Base-by-base conservation (phyloP, 495 filamentous ascomycete genomes). In the Penicillium longicatenatum region DNA sequence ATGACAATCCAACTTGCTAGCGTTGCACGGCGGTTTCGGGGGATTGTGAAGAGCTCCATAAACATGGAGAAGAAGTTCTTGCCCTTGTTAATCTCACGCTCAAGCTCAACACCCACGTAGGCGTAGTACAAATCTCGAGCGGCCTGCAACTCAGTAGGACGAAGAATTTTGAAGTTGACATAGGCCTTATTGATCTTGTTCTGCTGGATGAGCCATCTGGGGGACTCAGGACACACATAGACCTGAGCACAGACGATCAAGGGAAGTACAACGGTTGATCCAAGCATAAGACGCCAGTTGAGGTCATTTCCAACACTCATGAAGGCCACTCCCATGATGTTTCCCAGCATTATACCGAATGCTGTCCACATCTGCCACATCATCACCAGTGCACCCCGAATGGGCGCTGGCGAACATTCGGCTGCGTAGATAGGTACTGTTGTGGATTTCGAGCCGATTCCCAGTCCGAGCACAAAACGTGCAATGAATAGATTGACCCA, bases 301-400 rank as follows among this genome's bases (percentile, higher is more conserved):
- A 80, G 67, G 35, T 75, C 65, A 24, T 67, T 59, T 1, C 61
- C 53, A 9, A 76, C 55, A 20, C 63, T 56, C 65, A 73, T 71
- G 68, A 93, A 89, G 35, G 86, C 88, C 6, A 93, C 78, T 58
- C 86, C 88, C 62, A 87, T 83, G 39, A 86, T 81, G 60, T 88
- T 89, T 20, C 90, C 90, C 16, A 92, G 57, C 83, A 92, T 87
- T 60, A 93, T 92, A 11, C 90, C 89, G 62, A 91, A 91, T 3
- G 89, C 90, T 6, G 88, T 91, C 73, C 77, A 80, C 71, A 85
- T 75, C 67, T 86, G 83, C 79, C 83, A 87, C 73, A 79, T 80
- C 82, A 85, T 86, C 52, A 86, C 83, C 4, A 86, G 68, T 2
- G 79, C 83, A 39, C 84, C 84, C 49, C 84, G 71, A 53, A 87